These are phyloP conservation scores for Coelastrella sp. DNA, from an alignment of 139 green algal genomes.

Conservation along the genomic window DNA sequence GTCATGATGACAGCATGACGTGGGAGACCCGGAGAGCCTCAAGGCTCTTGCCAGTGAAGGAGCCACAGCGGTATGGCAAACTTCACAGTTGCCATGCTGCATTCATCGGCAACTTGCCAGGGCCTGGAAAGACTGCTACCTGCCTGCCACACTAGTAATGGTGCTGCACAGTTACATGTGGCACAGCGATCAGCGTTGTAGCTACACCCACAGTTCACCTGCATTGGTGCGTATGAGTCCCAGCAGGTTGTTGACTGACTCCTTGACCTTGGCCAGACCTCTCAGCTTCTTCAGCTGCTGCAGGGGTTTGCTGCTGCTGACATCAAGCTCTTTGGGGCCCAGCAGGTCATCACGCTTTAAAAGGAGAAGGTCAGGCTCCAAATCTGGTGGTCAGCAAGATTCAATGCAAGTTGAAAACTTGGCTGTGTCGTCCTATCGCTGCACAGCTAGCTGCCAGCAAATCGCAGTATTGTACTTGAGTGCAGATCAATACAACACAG, in stretches of 20 bases:
- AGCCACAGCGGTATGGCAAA: no score
- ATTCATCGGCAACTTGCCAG: no score
- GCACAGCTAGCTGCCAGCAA: neutral
- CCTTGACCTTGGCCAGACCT: conserved; percentile 57
- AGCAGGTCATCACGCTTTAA: conserved; percentile 63
- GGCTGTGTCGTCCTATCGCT: neutral
- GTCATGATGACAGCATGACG: no score
- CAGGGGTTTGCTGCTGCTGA: conserved; percentile 41
- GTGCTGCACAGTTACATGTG: no score
- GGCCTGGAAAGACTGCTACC: no score
- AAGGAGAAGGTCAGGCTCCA: conserved; percentile 44
- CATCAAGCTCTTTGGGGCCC: conserved; percentile 55
- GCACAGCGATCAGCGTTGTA: neutral
- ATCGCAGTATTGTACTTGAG: neutral
- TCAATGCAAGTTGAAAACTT: neutral
- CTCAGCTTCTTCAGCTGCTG: conserved; percentile 51
- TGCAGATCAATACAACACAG: no score
- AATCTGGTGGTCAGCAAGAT: neutral
- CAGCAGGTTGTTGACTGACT: conserved; percentile 54
- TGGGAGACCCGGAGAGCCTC: no score
- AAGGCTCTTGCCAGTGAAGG: no score
- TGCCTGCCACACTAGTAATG: no score
- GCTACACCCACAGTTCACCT: neutral
- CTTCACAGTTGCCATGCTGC: no score
- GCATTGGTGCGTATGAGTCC: conserved; percentile 53